These are phyloP conservation scores for Populus hybrid DNA, from an alignment of 441 rosid species.

Conservation along the genomic window DNA sequence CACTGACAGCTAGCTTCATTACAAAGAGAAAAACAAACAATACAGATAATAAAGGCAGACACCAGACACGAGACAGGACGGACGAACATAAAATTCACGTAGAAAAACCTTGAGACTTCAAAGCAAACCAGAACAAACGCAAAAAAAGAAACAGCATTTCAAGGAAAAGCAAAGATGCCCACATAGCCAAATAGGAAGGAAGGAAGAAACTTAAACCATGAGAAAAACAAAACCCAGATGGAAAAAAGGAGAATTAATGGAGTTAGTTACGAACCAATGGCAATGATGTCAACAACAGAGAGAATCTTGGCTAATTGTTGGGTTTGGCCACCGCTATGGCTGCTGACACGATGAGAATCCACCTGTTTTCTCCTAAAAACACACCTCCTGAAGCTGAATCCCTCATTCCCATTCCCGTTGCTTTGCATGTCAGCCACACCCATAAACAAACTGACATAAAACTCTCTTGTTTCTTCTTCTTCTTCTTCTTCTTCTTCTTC, in stretches of 20 bases:
- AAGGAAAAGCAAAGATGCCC: neutral
- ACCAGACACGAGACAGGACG: neutral
- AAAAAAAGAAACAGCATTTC: neutral
- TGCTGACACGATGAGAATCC: slow-evolving; percentile 48
- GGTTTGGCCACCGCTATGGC: neutral
- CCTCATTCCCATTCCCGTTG: slow-evolving; percentile 25
- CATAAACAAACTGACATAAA: slow-evolving; percentile 22
- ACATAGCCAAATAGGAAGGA: neutral
- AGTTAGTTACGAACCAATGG: slow-evolving; percentile 49
- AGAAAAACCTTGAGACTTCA: neutral
- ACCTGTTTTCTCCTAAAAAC: slow-evolving; percentile 84
- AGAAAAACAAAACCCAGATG: neutral
- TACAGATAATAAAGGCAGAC: neutral
- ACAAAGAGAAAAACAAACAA: neutral
- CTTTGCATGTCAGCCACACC: slow-evolving; percentile 46
- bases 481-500: neutral
- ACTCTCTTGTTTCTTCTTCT: neutral
- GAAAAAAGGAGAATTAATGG: neutral
- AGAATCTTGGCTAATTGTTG: slow-evolving; percentile 75
- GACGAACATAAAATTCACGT: neutral
- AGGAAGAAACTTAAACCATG: neutral
- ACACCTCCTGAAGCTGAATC: slow-evolving; percentile 36
- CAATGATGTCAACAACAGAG: slow-evolving; percentile 70
- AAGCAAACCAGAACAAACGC: neutral
- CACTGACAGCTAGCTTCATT: neutral